phyloP scores from a whole-genome alignment of 2,329 filamentous ascomycete species.

The Talaromyces funiculosus region DNA sequence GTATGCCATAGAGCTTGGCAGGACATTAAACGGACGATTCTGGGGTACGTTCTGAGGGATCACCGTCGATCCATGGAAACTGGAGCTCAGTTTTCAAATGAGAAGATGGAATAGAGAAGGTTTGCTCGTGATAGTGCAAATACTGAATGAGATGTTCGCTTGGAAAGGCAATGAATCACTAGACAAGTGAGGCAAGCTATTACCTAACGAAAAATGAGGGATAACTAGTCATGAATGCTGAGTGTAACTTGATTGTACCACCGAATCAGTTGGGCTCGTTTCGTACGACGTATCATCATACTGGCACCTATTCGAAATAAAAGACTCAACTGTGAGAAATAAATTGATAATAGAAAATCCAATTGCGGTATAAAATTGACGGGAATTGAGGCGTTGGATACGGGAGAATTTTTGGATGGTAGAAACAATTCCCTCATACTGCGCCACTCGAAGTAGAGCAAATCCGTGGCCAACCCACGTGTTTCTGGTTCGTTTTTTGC shows the following conservation, averaged over 20 bases:
- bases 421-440: slow-evolving; percentile 6
- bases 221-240: background rate
- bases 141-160: background rate
- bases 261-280: background rate
- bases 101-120: background rate
- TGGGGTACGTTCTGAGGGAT: background rate
- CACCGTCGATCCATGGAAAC: background rate
- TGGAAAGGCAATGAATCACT: background rate
- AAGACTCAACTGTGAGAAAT: background rate
- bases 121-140: too few species aligned
- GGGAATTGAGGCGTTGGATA: background rate
- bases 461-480: background rate
- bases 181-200: background rate
- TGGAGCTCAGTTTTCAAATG: too few species aligned
- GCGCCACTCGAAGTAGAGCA: background rate
- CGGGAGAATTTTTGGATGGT: background rate
- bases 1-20: slow-evolving; percentile 3
- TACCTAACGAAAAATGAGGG: background rate
- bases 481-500: background rate
- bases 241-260: background rate
- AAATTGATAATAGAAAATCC: background rate
- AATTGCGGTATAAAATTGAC: too few species aligned
- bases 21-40: slow-evolving; percentile 3
- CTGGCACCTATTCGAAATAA: background rate
- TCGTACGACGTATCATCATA: background rate